Conservation (phyloP, 768 basidiomycete species). For the Plicaturopsis crispa region DNA sequence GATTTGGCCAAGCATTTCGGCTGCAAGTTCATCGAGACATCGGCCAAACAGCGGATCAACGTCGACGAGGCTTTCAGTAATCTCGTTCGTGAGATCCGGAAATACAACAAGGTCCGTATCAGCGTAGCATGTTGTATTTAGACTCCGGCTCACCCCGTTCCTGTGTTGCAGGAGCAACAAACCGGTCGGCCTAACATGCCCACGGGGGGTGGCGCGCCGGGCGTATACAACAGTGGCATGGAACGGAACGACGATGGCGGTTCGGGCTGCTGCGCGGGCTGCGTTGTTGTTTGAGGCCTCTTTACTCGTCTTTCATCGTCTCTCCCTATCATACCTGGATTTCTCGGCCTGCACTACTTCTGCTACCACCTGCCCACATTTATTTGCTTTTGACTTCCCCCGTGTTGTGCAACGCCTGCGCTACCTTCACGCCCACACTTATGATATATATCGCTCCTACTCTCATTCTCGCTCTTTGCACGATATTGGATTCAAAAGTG, state of each 20-base stretch:
- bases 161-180: slow-evolving; percentile 55
- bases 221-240: slow-evolving; percentile 37
- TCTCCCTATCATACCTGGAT: no score
- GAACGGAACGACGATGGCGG: slow-evolving; percentile 46
- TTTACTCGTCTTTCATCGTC: no score
- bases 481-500: no score
- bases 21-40: slow-evolving; percentile 94
- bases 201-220: slow-evolving; percentile 34
- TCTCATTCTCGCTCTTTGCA: no score
- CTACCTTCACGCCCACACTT: no score
- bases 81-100: slow-evolving; percentile 89
- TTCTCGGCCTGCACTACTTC: no score
- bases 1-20: slow-evolving; percentile 93
- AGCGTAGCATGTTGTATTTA: slow-evolving; percentile 1
- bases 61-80: slow-evolving; percentile 94
- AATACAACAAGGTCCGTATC: slow-evolving; percentile 77
- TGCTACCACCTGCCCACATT: no score
- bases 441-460: no score
- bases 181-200: slow-evolving; percentile 61
- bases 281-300: slow-evolving; percentile 43
- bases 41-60: slow-evolving; percentile 93
- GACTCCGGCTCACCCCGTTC: slow-evolving; percentile 6
- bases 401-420: no score
- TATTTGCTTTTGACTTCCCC: no score
- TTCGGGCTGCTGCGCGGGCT: slow-evolving; percentile 60